Base-by-base conservation (phyloP, 163 green algal genomes). In the Chlamydomonas reinhardtii region DNA sequence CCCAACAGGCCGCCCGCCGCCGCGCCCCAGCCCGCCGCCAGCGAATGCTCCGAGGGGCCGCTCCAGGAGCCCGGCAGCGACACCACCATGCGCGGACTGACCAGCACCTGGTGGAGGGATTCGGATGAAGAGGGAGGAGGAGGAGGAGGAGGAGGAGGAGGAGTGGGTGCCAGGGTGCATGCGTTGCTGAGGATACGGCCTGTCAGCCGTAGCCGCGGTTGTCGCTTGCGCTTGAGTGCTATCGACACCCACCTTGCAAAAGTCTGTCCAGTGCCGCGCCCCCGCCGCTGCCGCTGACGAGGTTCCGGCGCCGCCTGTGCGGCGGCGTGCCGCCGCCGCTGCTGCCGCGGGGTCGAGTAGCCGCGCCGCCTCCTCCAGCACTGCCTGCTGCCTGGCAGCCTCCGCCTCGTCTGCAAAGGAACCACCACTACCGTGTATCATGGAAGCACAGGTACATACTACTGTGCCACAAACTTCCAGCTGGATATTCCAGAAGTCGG, bases 231-330 rank as follows among this genome's bases (percentile, higher is more conserved):
- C n/a, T n/a, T n/a, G n/a, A n/a, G n/a, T n/a, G n/a, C n/a, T n/a
- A 0, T 52, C 22, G 64, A 12, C 3, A 16, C 4, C 25, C 20
- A 91, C 93, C 87, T 96, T 96, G n/a, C 95, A 87, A 56, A 90
- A 97, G 74, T 97, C 94, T 25, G 94, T 96, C 88, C 93, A 97
- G 82, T 93, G 93, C 0, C 73, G 64, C 3, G 92, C 90, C 0
- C 6, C 52, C 52, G 8, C 54, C 56, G 66, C 35, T 20, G 92
- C 82, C 61, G 93, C 74, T 34, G 83, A n/a, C 32, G 8, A 27
- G 4, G 86, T 82, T 2, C 91, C 91, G 35, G 78, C 85, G 32
- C 90, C 86, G n/a, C 90, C 75, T 22, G 48, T 14, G 14, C 48
- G 2, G 82, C 65, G 35, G 66, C 75, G 32, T 82, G 64, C 27